These are phyloP conservation scores for Trichosanthes truncata DNA, from an alignment of 306 rosid genomes.

Conservation along the genomic window DNA sequence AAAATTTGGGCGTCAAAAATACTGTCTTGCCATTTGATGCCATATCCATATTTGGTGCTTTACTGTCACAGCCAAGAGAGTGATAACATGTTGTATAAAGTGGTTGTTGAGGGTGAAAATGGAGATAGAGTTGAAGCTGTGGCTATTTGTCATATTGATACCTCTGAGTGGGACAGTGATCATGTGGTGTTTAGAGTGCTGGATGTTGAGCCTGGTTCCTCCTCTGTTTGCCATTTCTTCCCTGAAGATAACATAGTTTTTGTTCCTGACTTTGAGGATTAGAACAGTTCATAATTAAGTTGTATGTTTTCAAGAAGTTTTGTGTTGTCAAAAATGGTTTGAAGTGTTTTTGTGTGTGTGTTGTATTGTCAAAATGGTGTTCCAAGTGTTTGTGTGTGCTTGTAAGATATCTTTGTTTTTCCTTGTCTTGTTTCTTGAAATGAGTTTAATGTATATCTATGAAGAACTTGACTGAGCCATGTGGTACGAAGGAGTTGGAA, in stretches of 20 bases:
- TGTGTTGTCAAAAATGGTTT: neutral
- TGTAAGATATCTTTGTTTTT: neutral
- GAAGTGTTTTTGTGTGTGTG: neutral
- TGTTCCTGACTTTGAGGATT: constrained; percentile 7
- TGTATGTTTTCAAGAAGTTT: neutral
- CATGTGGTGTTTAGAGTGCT: constrained; percentile 49
- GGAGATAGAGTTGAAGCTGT: constrained; percentile 43
- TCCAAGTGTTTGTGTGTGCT: neutral
- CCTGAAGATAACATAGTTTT: constrained; percentile 46
- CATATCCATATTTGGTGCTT: constrained; percentile 62
- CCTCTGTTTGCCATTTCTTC: constrained; percentile 67
- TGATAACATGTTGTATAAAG: constrained; percentile 36
- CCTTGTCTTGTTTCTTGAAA: neutral
- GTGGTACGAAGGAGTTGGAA: neutral
- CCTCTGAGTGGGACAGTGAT: constrained; percentile 50
- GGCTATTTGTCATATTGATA: constrained; percentile 75
- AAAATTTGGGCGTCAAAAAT: constrained; percentile 32
- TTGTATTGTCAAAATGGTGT: neutral
- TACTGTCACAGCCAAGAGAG: constrained; percentile 52
- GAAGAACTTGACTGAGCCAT: neutral
- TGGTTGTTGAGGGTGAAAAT: constrained; percentile 30
- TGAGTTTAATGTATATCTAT: neutral
- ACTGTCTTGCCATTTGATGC: constrained; percentile 62
- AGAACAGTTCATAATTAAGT: neutral
- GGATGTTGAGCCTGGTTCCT: constrained; percentile 34